These are phyloP conservation scores for Conringia planisiliqua DNA, from an alignment of 345 rosid species.

Conservation along the genomic window DNA sequence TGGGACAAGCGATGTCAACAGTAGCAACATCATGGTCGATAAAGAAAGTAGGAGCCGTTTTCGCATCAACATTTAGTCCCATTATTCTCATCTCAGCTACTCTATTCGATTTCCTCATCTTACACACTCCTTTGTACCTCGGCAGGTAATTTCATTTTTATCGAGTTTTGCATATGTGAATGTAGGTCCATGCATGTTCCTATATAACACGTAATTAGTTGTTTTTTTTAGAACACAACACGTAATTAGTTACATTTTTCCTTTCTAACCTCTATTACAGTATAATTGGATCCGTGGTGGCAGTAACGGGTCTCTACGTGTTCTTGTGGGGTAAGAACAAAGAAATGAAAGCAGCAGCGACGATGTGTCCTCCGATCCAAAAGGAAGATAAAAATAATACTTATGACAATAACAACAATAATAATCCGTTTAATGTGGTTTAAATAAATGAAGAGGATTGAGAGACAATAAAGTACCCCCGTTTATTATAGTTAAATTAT, in stretches of 20 bases:
- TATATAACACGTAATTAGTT: neutral
- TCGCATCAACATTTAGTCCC: constrained; percentile 66
- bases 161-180: neutral
- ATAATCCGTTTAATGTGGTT: neutral
- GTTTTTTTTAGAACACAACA: too few relatives aligned
- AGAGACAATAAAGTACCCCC: neutral
- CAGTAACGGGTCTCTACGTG: constrained; percentile 55
- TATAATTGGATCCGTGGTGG: constrained; percentile 55
- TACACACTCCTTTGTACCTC: constrained; percentile 52
- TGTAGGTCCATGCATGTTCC: neutral
- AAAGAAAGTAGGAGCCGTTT: constrained; percentile 59
- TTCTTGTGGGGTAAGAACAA: constrained; percentile 38
- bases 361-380: neutral
- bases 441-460: neutral
- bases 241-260: neutral
- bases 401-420: neutral
- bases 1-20: constrained; percentile 62
- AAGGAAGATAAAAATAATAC: constrained; percentile 2
- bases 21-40: constrained; percentile 77
- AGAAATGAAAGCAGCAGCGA: constrained; percentile 25
- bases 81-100: constrained; percentile 51
- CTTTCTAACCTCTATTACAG: constrained; percentile 35
- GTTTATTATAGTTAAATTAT: neutral
- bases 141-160: constrained; percentile 48
- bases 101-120: constrained; percentile 49